Base-by-base conservation (phyloP, 2,329 filamentous ascomycete genomes). In the Pyrenochaeta sp. region DNA sequence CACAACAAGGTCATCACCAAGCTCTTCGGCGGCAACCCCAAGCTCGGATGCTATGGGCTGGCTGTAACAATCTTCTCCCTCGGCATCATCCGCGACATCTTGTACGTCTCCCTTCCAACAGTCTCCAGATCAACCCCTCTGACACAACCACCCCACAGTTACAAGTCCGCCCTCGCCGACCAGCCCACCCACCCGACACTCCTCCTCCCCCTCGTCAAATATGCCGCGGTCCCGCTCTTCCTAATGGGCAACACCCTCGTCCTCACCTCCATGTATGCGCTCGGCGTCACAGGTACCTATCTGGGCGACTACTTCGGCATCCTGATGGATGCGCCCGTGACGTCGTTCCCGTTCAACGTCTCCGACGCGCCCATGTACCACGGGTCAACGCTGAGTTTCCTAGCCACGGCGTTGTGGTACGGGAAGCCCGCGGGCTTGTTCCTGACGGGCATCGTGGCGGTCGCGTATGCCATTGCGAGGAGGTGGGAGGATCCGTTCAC, bases 231-330 rank as follows among this genome's bases (percentile, higher is more conserved):
- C 53, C 81, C 77, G 4, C 82, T 97, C 41, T 82, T 97, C 60
- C 79, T 80, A 19, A 68, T 76, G 24, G 94, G 94, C 45, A 96
- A 96, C 72, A 73, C 88, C 37, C 84, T 99, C 23, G 94, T 99
- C 35, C 63, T 97, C 36, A 87, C 87, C 22, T 94, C 89, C 49
- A 97, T 96, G 75, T 96, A 86, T 85, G 88, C 86, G 22, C 84
- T 99, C 27, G 94, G 94, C 44, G 84, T 99, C 64, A 96, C 91
- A 1, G 94, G 94, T 52, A 99, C 94, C 24, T 99, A 96, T 71
- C 80, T 99, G 23, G 94, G 94, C 60, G 94, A 99, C 77, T 99
- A 99, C 80, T 99, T 97, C 69, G 94, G 94, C 60, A 96, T 97
- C 71, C 80, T 99, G 56, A 96, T 96, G 91, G 93, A 97, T 69